phyloP scores from a whole-genome alignment of 108 stramenopile genomes.

The Pseudonitzschia multiseries region DNA sequence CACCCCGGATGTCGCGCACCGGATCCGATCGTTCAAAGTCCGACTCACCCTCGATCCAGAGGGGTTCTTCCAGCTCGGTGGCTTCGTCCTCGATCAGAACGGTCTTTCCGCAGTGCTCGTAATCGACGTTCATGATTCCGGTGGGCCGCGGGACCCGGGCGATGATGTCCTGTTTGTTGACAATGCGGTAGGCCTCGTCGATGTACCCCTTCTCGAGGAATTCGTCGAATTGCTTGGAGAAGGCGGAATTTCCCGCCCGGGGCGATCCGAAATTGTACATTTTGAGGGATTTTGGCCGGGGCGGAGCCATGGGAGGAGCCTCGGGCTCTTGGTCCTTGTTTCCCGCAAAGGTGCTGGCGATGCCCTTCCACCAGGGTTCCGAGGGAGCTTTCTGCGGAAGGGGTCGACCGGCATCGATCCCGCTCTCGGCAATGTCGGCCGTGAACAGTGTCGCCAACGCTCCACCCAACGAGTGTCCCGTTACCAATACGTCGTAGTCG shows the following conservation, averaged over 20 bases:
- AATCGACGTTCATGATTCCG: constrained; percentile 65
- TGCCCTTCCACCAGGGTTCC: constrained; percentile 80
- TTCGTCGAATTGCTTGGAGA: constrained; percentile 59
- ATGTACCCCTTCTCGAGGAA: constrained; percentile 54
- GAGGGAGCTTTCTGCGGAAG: constrained; percentile 66
- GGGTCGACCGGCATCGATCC: constrained; percentile 74
- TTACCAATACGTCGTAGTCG: constrained; percentile 76
- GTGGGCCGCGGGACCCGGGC: constrained; percentile 81
- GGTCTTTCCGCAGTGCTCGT: constrained; percentile 82
- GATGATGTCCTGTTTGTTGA: constrained; percentile 82
- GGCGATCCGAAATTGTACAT: constrained; percentile 87
- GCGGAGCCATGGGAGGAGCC: constrained; percentile 30
- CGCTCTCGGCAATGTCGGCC: constrained; percentile 76
- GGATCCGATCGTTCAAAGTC: constrained; percentile 59
- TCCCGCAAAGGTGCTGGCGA: constrained; percentile 59
- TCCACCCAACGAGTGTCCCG: constrained; percentile 83
- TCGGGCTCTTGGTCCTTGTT: constrained; percentile 27
- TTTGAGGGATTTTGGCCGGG: constrained; percentile 64
- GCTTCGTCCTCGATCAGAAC: constrained; percentile 49
- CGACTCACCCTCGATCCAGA: constrained; percentile 79
- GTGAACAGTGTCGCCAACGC: constrained; percentile 79
- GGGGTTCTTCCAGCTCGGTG: neutral
- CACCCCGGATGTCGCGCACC: constrained; percentile 65
- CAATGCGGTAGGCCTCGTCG: constrained; percentile 76
- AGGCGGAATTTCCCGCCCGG: constrained; percentile 76